Conservation (phyloP, 2,329 filamentous ascomycete species). For the Aureobasidium melanogenum region DNA sequence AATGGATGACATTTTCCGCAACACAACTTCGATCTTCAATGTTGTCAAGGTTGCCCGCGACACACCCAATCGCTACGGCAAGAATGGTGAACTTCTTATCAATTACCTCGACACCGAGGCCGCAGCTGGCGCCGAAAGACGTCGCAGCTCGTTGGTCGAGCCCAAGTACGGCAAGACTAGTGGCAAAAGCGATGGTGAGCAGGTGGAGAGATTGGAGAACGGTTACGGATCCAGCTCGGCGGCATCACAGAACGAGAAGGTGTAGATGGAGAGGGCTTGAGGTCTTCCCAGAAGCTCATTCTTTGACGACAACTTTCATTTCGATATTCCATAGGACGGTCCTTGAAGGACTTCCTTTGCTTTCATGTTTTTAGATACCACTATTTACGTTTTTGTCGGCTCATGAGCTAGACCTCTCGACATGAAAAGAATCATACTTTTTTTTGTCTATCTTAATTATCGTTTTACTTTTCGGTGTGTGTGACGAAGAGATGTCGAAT, state of each 20-base stretch:
- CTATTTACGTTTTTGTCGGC: background rate
- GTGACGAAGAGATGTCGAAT: no score
- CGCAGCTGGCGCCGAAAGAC: conserved; percentile 9
- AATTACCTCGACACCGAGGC: conserved; percentile 37
- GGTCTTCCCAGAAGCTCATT: no score
- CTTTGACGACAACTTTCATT: background rate
- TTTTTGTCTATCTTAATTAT: background rate
- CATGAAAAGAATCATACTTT: background rate
- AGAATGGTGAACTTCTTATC: conserved; percentile 49
- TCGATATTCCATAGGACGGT: background rate
- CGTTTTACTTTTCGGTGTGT: no score
- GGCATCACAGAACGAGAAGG: background rate
- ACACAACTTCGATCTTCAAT: conserved; percentile 38
- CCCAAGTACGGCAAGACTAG: conserved; percentile 1
- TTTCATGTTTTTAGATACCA: background rate
- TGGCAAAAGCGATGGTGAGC: conserved; percentile 13
- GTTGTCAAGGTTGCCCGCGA: conserved; percentile 43
- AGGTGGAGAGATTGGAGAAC: conserved; percentile 1
- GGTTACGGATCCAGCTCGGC: conserved; percentile 4
- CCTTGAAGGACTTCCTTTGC: background rate
- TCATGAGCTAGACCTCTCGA: background rate
- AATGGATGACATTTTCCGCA: conserved; percentile 57
- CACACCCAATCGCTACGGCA: conserved; percentile 49
- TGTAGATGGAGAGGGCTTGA: background rate
- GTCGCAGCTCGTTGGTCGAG: conserved; percentile 1